These are phyloP conservation scores for Mycena albidolilacea DNA, from an alignment of 768 basidiomycete genomes.

Conservation along the genomic window DNA sequence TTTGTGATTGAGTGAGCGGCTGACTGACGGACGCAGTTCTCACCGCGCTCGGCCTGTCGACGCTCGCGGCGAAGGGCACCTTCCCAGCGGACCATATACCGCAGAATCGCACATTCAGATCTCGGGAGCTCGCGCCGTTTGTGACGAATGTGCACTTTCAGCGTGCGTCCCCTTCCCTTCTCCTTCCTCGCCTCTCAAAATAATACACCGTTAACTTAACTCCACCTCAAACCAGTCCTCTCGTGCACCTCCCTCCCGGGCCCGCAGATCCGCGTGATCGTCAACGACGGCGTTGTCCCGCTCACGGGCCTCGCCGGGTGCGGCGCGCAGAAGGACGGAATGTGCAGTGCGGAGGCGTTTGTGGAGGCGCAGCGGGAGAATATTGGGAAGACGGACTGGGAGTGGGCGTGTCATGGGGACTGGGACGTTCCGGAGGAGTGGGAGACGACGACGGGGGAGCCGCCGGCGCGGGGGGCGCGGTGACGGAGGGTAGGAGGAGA, in stretches of 20 bases:
- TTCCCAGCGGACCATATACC: slow-evolving; percentile 83
- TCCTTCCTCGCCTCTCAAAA: slow-evolving; percentile 11
- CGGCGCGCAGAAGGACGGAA: slow-evolving; percentile 77
- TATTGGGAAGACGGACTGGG: slow-evolving; percentile 79
- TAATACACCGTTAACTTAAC: slow-evolving; percentile 13
- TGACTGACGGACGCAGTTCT: slow-evolving; percentile 64
- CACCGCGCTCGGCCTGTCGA: slow-evolving; percentile 88
- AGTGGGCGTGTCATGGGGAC: slow-evolving; percentile 80
- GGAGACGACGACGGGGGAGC: slow-evolving; percentile 82
- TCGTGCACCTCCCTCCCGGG: slow-evolving; percentile 66
- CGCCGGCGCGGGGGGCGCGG: slow-evolving; percentile 57
- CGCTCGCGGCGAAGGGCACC: slow-evolving; percentile 79
- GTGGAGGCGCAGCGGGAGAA: slow-evolving; percentile 77
- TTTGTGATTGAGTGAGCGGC: not conserved
- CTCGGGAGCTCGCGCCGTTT: slow-evolving; percentile 87
- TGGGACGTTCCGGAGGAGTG: slow-evolving; percentile 85
- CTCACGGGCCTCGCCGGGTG: slow-evolving; percentile 85
- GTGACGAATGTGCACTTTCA: slow-evolving; percentile 93
- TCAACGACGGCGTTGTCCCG: slow-evolving; percentile 91
- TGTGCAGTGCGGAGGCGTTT: slow-evolving; percentile 84
- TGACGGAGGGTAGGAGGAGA: too few species aligned
- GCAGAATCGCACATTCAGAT: slow-evolving; percentile 74
- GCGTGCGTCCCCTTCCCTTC: slow-evolving; percentile 59
- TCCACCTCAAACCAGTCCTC: slow-evolving; percentile 61
- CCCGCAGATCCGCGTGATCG: slow-evolving; percentile 83